These are phyloP conservation scores for Neoarthrinium moseri DNA, from an alignment of 2,329 filamentous ascomycete species.

Conservation along the genomic window DNA sequence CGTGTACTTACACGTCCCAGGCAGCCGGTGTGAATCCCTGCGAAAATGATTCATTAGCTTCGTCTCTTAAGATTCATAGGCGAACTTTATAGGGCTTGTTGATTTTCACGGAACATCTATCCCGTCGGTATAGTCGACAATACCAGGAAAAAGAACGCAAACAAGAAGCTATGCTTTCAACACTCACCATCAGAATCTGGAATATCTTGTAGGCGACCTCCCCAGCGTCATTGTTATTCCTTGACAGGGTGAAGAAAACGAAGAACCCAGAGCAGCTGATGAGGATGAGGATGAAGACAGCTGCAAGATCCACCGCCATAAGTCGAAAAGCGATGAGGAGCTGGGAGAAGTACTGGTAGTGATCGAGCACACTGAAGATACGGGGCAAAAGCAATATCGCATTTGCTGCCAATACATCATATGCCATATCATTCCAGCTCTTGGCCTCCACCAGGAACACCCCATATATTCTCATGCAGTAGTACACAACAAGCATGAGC, in stretches of 20 bases:
- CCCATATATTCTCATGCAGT: conserved; percentile 84
- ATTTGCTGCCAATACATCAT: conserved; percentile 90
- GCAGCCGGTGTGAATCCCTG: conserved; percentile 86
- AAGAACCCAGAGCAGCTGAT: conserved; percentile 94
- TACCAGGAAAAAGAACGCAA: too few species aligned
- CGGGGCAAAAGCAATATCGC: conserved; percentile 87
- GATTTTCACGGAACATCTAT: background rate
- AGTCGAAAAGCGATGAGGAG: conserved; percentile 89
- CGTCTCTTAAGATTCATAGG: background rate
- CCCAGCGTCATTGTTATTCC: conserved; percentile 65
- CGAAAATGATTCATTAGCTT: background rate
- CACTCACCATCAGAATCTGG: conserved; percentile 74
- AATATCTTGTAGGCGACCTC: conserved; percentile 89
- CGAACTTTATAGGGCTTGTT: too few species aligned
- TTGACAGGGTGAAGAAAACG: conserved; percentile 85
- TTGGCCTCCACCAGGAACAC: conserved; percentile 77
- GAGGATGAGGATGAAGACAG: conserved; percentile 79
- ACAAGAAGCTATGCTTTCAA: too few species aligned
- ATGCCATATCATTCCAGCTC: conserved; percentile 78
- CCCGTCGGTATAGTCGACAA: too few species aligned
- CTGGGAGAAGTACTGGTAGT: conserved; percentile 95
- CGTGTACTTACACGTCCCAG: conserved; percentile 75
- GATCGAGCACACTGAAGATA: conserved; percentile 88
- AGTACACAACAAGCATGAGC: conserved; percentile 82
- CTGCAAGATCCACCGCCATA: conserved; percentile 87